Evolutionary conservation across 768 basidiomycete genomes (phyloP).

Genomic region (Trametes punicea): DNA sequence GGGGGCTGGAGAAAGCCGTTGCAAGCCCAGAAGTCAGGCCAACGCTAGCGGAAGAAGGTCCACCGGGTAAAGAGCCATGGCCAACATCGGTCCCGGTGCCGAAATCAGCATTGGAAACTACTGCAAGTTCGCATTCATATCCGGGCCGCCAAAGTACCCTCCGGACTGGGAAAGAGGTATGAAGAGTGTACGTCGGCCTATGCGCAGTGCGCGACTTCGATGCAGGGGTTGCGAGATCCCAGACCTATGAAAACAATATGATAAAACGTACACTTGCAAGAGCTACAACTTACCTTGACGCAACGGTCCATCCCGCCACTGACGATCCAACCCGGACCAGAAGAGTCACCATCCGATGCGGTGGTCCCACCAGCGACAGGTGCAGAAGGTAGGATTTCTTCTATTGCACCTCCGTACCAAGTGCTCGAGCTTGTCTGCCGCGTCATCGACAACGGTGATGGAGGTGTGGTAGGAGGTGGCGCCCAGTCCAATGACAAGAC

Average conservation of each 20-base stretch:
- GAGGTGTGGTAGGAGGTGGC: slow-evolving; percentile 27
- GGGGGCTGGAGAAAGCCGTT: slow-evolving; percentile 23
- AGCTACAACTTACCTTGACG: slow-evolving; percentile 55
- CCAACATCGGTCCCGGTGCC: slow-evolving; percentile 33
- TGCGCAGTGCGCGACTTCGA: slow-evolving; percentile 50
- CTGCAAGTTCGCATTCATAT: slow-evolving; percentile 70
- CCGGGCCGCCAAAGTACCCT: slow-evolving; percentile 74
- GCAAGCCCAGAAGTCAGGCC: slow-evolving; percentile 3
- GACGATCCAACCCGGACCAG: slow-evolving; percentile 63
- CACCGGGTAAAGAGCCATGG: background rate
- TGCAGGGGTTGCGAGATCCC: slow-evolving; percentile 58
- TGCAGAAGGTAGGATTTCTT: slow-evolving; percentile 22
- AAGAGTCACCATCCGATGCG: slow-evolving; percentile 17
- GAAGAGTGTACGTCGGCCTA: slow-evolving; percentile 66
- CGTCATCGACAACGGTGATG: slow-evolving; percentile 17
- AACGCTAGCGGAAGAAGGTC: slow-evolving; percentile 2
- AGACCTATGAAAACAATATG: slow-evolving; percentile 42
- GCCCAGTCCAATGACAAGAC: slow-evolving; percentile 78
- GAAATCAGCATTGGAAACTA: slow-evolving; percentile 65
- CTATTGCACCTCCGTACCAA: slow-evolving; percentile 25
- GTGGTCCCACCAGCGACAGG: slow-evolving; percentile 6
- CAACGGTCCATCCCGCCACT: slow-evolving; percentile 77
- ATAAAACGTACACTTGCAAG: background rate
- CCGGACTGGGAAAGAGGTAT: slow-evolving; percentile 72
- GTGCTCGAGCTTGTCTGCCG: slow-evolving; percentile 16